Evolutionary conservation across 2,329 filamentous ascomycete species (phyloP), one percentile per base, ranked within the genome.

Genomic region (Ramichloridium luteum): DNA sequence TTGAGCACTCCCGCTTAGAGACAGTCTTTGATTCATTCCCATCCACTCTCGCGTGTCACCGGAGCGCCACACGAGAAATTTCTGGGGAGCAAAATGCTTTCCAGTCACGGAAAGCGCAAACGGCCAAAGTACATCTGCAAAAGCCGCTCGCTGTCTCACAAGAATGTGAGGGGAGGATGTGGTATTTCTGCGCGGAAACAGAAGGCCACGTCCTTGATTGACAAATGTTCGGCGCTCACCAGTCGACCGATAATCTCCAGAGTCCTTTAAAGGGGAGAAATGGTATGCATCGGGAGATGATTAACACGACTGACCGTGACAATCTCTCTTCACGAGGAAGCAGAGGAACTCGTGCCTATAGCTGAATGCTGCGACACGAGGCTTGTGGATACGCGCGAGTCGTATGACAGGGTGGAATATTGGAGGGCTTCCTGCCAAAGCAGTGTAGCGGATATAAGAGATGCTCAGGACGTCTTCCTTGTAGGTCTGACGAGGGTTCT

Each of bases 41-140:
- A 33, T 28, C 28, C 29, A 25, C 32, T 26, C 14, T 16, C 25
- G 27, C 17, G 14, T 18, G 25, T 17, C 4, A 13, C 3, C 8
- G 16, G 15, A 4, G 6, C 26, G 11, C 13, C 16, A 27, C 33
- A 13, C 13, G 16, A 44, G 38, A 38, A 29, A 38, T 44, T 53
- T 49, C 32, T 8, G 72, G 72, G 77, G 74, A 78, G 79, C 75
- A 59, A 64, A 53, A 51, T 67, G 53, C 30, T 34, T 13, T 23
- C 17, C 31, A n/a, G n/a, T n/a, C n/a, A n/a, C n/a, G n/a, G 31
- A 25, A 27, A 17, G 34, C 36, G 37, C 45, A 38, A 67, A 76
- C 82, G 82, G 71, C 80, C 82, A 93, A 94, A 93, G 74, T 61
- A 86, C 83, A 77, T 92, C 83, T 70, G 67, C 69, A 93, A 94